Evolutionary conservation across 495 filamentous ascomycete species (phyloP), one percentile per base, ranked within the genome.

Genomic region (Jackrogersella minutella): DNA sequence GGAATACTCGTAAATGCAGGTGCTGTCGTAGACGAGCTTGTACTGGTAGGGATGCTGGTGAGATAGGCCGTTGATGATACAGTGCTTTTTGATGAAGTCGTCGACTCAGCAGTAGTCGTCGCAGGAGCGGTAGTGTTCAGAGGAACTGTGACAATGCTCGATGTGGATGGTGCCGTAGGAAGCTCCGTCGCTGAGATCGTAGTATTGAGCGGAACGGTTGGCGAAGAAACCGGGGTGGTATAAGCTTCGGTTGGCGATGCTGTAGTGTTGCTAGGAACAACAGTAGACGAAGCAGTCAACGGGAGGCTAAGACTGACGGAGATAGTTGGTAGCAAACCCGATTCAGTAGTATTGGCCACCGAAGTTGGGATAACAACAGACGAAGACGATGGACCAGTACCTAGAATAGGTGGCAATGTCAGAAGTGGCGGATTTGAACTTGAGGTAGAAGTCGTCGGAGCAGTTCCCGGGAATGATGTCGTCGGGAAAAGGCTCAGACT

Each of bases 1-100:
- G 69, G 55, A 22, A 79, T 68, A 51, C 76, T 78, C 5, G 81
- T 82, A 30, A 80, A 69, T 26, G 37, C 39, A 9, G 71, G 62
- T 49, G 34, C 44, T 2, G 71, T 56, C 11, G 70, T 62, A 7
- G 68, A 61, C 10, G 73, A 46, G 0, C 64, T 46, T 2, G 68
- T 60, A 31, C n/a, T n/a, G n/a, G 55, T 39, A 37, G 51, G 13
- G 2, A 28, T 44, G n/a, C 53, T 64, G 1, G 55, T 69, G 0
- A 61, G 36, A n/a, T 36, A 22, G 11, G 30, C 24, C 10, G 59
- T 69, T 3, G 57, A 58, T 11, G 65, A 19, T 16, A 39, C 37
- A 30, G 24, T 43, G 17, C 50, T 62, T 2, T 56, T 46, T 4
- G 58, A 41, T 16, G 66, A 62, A 8, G 41, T 44, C 36, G 65